Conservation (phyloP, 2,329 filamentous ascomycete genomes). For the Stagonosporopsis rhizophila region DNA sequence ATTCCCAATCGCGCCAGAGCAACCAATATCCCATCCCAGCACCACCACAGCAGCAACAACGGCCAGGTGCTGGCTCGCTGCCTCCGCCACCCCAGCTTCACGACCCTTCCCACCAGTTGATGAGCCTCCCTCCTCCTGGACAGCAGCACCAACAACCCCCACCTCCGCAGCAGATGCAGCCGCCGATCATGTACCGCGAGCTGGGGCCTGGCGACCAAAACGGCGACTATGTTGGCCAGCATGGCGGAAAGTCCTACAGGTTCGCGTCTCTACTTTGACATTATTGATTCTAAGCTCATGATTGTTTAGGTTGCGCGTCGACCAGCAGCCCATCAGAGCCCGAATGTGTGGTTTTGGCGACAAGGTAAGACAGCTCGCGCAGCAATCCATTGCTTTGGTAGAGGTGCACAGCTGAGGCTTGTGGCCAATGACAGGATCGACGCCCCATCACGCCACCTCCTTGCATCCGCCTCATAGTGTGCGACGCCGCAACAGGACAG, state of each 20-base stretch:
- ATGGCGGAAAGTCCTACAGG: slow-evolving; percentile 27
- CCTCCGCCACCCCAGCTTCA: slow-evolving; percentile 24
- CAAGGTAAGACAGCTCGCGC: slow-evolving; percentile 67
- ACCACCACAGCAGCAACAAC: slow-evolving; percentile 20
- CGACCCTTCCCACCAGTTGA: slow-evolving; percentile 23
- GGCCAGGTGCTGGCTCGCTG: slow-evolving; percentile 22
- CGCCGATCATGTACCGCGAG: slow-evolving; percentile 6
- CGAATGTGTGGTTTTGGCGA: slow-evolving; percentile 99
- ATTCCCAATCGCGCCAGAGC: slow-evolving; percentile 30
- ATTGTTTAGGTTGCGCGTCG: slow-evolving; percentile 68
- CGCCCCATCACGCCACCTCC: slow-evolving; percentile 95
- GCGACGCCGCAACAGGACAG: slow-evolving; percentile 74
- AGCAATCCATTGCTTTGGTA: slow-evolving; percentile 24
- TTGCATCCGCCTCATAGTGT: slow-evolving; percentile 83
- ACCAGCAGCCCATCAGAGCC: slow-evolving; percentile 89
- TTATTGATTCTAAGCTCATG: slow-evolving; percentile 49
- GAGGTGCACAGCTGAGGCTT: slow-evolving; percentile 32
- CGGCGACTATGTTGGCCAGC: slow-evolving; percentile 18
- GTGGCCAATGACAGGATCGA: slow-evolving; percentile 70
- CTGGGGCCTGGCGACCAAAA: slow-evolving; percentile 3
- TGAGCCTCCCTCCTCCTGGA: slow-evolving; percentile 17
- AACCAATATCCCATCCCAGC: slow-evolving; percentile 30
- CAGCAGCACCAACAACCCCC: slow-evolving; percentile 7
- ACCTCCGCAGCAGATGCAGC: slow-evolving; percentile 15
- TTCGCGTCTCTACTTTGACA: neutral